Percentiles rank a stretch among this genome's conserved stretches.
Conservation (phyloP, 2,329 filamentous ascomycete genomes). For the Xylariaceae sp. region DNA sequence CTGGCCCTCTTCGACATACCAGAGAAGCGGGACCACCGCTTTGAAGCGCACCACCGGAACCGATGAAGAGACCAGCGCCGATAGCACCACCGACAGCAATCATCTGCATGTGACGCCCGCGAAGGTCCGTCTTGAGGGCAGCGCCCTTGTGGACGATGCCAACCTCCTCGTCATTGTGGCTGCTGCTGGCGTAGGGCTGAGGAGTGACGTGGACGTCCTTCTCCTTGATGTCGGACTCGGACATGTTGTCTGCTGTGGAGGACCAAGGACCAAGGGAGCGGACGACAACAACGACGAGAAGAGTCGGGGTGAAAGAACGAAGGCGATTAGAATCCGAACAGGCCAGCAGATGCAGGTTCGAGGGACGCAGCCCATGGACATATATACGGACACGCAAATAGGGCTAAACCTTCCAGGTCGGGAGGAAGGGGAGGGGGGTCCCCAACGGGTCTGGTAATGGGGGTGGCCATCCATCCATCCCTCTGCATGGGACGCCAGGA, state of each 20-base stretch:
- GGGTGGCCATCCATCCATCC: too few relatives aligned
- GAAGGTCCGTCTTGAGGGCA: slow-evolving; percentile 33
- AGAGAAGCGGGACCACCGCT: slow-evolving; percentile 53
- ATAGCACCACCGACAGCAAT: slow-evolving; percentile 43
- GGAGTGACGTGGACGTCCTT: slow-evolving; percentile 20
- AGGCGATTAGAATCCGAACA: slow-evolving; percentile 2
- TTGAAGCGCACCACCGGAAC: slow-evolving; percentile 55
- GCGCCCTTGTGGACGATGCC: slow-evolving; percentile 31
- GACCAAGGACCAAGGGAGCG: slow-evolving; percentile 1
- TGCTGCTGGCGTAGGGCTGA: slow-evolving; percentile 16
- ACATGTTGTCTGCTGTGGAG: slow-evolving; percentile 9
- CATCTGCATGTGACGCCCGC: slow-evolving; percentile 41
- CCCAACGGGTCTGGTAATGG: too few relatives aligned
- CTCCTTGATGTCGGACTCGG: slow-evolving; percentile 24
- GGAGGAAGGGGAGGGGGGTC: too few relatives aligned
- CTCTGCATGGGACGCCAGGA: too few relatives aligned
- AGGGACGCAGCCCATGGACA: slow-evolving; percentile 2
- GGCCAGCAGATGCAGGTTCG: slow-evolving; percentile 1
- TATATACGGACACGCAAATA: slow-evolving; percentile 9
- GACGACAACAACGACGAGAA: too few relatives aligned
- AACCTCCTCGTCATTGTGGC: slow-evolving; percentile 31
- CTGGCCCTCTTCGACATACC: slow-evolving; percentile 22
- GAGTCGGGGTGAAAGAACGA: slow-evolving; percentile 2
- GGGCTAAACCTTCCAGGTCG: neutral
- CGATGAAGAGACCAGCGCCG: slow-evolving; percentile 62